Evolutionary conservation across 1,284 basidiomycete genomes (phyloP).

Genomic region (Marasmius fiardii): DNA sequence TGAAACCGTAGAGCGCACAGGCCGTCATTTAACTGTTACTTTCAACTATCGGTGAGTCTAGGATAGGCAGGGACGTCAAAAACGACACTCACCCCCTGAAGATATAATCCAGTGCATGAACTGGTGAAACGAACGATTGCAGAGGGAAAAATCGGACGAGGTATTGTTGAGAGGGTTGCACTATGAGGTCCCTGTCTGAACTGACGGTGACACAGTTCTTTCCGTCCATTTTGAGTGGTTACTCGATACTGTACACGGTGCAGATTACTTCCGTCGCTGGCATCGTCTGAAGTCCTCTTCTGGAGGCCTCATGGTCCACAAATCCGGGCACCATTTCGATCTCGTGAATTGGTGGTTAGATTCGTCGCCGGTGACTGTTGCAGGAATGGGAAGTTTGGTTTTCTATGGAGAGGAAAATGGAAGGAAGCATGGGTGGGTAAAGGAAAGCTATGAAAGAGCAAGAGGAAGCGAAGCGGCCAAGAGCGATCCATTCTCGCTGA

Average conservation of each 20-base stretch:
- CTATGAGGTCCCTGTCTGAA: neutral
- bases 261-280: constrained; percentile 56
- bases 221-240: constrained; percentile 59
- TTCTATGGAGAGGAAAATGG: constrained; percentile 50
- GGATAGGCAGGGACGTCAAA: neutral
- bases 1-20: constrained; percentile 39
- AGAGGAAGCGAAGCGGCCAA: constrained; percentile 40
- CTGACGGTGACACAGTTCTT: constrained; percentile 29
- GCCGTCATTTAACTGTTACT: constrained; percentile 40
- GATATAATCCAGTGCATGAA: constrained; percentile 55
- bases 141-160: constrained; percentile 46
- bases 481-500: constrained; percentile 48
- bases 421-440: constrained; percentile 46
- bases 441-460: constrained; percentile 38
- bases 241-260: constrained; percentile 47
- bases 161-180: constrained; percentile 16
- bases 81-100: constrained; percentile 15
- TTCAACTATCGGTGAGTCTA: constrained; percentile 38
- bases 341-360: constrained; percentile 57
- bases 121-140: constrained; percentile 48
- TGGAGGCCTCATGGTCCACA: constrained; percentile 52
- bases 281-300: constrained; percentile 49
- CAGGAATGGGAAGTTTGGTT: constrained; percentile 44
- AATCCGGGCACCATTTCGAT: constrained; percentile 51
- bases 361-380: constrained; percentile 45